Evolutionary conservation across 257 asterid species (phyloP), one percentile per base, ranked within the genome.

Genomic region (Buddleja alternifolia): DNA sequence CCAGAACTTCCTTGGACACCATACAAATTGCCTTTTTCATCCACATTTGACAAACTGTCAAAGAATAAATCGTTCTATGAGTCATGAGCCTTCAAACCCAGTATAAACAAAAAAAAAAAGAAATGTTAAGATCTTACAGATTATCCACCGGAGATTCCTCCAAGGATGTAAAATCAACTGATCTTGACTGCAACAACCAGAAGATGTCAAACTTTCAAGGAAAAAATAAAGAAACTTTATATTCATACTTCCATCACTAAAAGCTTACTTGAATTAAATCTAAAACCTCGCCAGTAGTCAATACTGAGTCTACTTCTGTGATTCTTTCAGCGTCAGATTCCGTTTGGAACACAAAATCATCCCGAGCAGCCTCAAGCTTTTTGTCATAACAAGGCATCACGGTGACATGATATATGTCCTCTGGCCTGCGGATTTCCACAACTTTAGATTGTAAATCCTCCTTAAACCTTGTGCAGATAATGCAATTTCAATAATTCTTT

Each of bases 321-420:
- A 93, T 76, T 36, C 62, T 60, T 71, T 84, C 90, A 77, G 90
- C 71, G 21, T 76, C 86, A 39, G 90, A 72, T 67, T 82, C 92
- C 34, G 74, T 82, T 67, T 88, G 86, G 76, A 89, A 89, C 32
- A 74, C 83, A 71, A 94, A 94, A 72, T 94, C 99, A 61, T 94
- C 97, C 50, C 99, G 89, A 72, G 92, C 79, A 75, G 98, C 98
- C 83, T 94, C 98, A 17, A 94, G 98, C 76, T 94, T 94, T 81
- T 94, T 94, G 82, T 94, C 99, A 80, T 94, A 91, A 80, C 99
- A 94, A 29, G 99, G 99, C 99, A 94, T 94, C 79, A 94, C 88
- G 3, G 99, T 87, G 59, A 89, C 99, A 77, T 94, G 99, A 80
- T 89, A 89, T 75, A 94, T 78, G 51, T 94, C 99, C 73, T 88